Evolutionary conservation across 2,329 filamentous ascomycete species (phyloP).

Genomic region (Fusarium udum): DNA sequence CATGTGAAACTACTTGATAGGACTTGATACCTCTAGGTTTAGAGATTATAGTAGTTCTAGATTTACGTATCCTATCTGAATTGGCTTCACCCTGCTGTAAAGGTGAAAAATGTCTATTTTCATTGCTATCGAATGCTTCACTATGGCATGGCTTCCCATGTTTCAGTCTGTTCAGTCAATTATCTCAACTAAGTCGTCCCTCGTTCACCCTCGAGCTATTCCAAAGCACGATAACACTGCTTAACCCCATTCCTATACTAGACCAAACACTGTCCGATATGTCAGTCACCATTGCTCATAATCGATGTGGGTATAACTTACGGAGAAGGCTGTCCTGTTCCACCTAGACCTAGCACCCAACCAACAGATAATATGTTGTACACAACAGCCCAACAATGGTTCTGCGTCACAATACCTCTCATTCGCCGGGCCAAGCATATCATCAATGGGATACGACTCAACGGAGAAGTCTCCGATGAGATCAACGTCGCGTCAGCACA

Average conservation of each 20-base stretch:
- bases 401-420: neutral
- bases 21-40: no score
- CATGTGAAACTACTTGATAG: no score
- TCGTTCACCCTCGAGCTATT: neutral
- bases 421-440: neutral
- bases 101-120: neutral
- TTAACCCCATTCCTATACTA: neutral
- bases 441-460: neutral
- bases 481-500: neutral
- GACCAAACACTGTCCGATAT: neutral
- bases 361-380: neutral
- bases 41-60: no score
- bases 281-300: neutral
- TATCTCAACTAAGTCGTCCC: accelerated
- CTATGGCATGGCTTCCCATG: neutral
- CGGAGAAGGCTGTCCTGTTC: neutral
- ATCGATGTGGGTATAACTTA: accelerated
- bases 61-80: no score
- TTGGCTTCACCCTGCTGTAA: no score
- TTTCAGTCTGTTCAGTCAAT: accelerated
- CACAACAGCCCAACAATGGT: neutral
- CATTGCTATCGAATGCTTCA: neutral
- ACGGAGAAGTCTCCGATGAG: neutral
- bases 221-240: neutral
- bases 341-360: neutral